Conservation (phyloP, 495 filamentous ascomycete species). For the Penicillium verhagenii region DNA sequence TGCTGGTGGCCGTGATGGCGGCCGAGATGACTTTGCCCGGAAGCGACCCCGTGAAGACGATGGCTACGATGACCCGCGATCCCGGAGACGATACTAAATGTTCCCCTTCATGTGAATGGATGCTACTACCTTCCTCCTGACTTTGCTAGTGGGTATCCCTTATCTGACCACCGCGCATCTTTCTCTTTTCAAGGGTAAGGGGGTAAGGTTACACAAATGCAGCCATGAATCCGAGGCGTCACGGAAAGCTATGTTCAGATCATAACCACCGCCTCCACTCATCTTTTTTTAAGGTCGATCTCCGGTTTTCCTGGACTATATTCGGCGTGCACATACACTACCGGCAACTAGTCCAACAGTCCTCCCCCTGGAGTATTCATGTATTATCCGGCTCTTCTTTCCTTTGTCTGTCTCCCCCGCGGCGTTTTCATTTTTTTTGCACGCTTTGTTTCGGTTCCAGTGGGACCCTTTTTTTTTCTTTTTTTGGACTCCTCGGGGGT, state of each 20-base stretch:
- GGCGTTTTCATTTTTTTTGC: conserved; percentile 14
- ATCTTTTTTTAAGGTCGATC: not conserved
- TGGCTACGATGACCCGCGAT: conserved; percentile 74
- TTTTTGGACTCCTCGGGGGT: conserved; percentile 27
- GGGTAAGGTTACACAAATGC: conserved; percentile 12
- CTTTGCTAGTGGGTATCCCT: conserved; percentile 51
- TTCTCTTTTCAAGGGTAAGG: conserved; percentile 68
- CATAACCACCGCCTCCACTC: not conserved
- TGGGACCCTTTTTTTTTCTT: conserved; percentile 20
- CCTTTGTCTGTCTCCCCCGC: conserved; percentile 5
- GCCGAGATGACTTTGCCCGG: conserved; percentile 55
- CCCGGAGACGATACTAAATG: conserved; percentile 71
- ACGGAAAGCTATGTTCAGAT: not conserved
- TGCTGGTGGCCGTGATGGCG: not conserved
- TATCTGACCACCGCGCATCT: conserved; percentile 40
- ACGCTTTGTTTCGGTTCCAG: conserved; percentile 12
- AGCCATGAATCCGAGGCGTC: not conserved
- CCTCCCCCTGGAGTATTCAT: conserved; percentile 14
- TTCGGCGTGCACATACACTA: conserved; percentile 8
- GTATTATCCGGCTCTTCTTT: conserved; percentile 26
- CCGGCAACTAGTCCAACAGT: not conserved
- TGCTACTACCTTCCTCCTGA: conserved; percentile 20
- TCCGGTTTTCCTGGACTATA: not conserved
- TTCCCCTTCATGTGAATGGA: conserved; percentile 6
- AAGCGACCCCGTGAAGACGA: conserved; percentile 59